A percentile compares a stretch with the other conserved stretches of the same genome.
phyloP scores from a whole-genome alignment of 163 green algal genomes.

The Prototheca wickerhamii region DNA sequence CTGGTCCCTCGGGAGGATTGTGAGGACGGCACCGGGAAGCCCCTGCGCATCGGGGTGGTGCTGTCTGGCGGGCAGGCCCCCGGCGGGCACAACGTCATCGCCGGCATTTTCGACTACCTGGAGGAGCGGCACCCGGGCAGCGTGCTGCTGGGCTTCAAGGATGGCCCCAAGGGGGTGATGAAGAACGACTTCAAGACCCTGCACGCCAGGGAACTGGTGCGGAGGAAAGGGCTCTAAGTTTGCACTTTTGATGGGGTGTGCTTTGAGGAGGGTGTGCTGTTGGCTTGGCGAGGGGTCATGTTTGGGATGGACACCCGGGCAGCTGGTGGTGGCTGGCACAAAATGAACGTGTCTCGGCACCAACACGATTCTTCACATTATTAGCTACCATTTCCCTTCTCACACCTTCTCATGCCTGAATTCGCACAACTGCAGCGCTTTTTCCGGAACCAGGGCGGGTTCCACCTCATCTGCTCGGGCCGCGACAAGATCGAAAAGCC shows the following conservation, averaged over 20 bases:
- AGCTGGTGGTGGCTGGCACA: too few relatives aligned
- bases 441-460: slow-evolving; percentile 57
- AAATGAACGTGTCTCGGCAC: too few relatives aligned
- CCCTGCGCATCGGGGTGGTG: slow-evolving; percentile 45
- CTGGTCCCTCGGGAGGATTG: not conserved
- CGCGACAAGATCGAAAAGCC: slow-evolving; percentile 41
- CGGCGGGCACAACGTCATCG: slow-evolving; percentile 61
- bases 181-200: slow-evolving; percentile 28
- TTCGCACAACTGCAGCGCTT: slow-evolving; percentile 7
- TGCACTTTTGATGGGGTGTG: too few relatives aligned
- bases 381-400: not conserved
- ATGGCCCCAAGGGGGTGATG: slow-evolving; percentile 43
- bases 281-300: too few relatives aligned
- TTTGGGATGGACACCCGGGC: too few relatives aligned
- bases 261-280: too few relatives aligned
- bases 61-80: slow-evolving; percentile 53
- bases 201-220: slow-evolving; percentile 28
- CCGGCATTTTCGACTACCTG: slow-evolving; percentile 51
- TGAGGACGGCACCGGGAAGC: not conserved
- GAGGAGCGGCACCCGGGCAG: slow-evolving; percentile 28
- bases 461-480: slow-evolving; percentile 55
- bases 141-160: slow-evolving; percentile 45
- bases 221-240: not conserved
- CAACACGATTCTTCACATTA: too few relatives aligned
- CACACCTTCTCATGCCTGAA: not conserved